These are phyloP conservation scores for Coffea eugenioides DNA, from an alignment of 257 asterid species.

Conservation along the genomic window DNA sequence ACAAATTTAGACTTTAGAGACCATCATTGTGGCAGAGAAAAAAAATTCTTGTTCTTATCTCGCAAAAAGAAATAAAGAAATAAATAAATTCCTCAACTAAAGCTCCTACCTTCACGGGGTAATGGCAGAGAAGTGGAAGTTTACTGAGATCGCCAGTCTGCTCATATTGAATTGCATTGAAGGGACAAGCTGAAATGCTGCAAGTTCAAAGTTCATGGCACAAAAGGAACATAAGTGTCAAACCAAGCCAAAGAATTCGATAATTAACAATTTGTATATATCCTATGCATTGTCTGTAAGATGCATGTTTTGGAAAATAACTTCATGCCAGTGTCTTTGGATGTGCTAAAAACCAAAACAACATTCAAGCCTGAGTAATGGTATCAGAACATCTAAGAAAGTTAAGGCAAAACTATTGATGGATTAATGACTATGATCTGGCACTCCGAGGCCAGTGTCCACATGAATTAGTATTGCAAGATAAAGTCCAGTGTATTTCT, in stretches of 20 bases:
- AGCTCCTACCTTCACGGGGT: slow-evolving; percentile 70
- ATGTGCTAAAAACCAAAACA: too few relatives aligned
- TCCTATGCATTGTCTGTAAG: too few relatives aligned
- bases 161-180: slow-evolving; percentile 34
- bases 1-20: too few relatives aligned
- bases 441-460: not conserved
- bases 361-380: not conserved
- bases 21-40: too few relatives aligned
- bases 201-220: not conserved
- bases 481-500: not conserved
- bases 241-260: not conserved
- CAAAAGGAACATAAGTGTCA: not conserved
- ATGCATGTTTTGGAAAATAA: too few relatives aligned
- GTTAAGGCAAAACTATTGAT: not conserved
- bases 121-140: slow-evolving; percentile 90
- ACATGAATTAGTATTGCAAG: not conserved
- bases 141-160: slow-evolving; percentile 71
- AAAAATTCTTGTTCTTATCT: too few relatives aligned
- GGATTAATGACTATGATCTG: not conserved
- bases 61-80: too few relatives aligned
- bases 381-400: not conserved
- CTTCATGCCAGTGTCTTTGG: not conserved
- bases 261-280: too few relatives aligned
- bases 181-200: slow-evolving; percentile 51
- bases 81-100: too few relatives aligned